Evolutionary conservation across 176 grass and related monocot genomes (phyloP).

Genomic region (sorghum (Sorghum bicolor)): Sorghum_bicolor_NCBIv3 NC_012870.2:25022501-25023000

Average conservation of each 20-base stretch:
- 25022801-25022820: conserved; percentile 69
- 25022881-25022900: conserved; percentile 98
- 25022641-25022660: conserved; percentile 68
- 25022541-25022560: background rate
- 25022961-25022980: conserved; percentile 92
- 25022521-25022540: background rate
- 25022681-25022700: conserved; percentile 84
- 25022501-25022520: too few species aligned
- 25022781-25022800: conserved; percentile 86
- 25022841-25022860: conserved; percentile 81
- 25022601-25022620: conserved; percentile 28
- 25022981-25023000: conserved; percentile 84
- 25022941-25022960: conserved; percentile 95
- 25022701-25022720: conserved; percentile 68
- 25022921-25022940: conserved; percentile 82
- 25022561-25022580: background rate
- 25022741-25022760: conserved; percentile 98
- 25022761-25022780: conserved; percentile 89
- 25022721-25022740: conserved; percentile 96
- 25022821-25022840: conserved; percentile 91
- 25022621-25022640: conserved; percentile 47
- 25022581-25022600: too few species aligned
- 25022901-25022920: conserved; percentile 88
- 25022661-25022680: conserved; percentile 70
- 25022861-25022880: conserved; percentile 90